Conservation (phyloP, 768 basidiomycete species). For the Panaeolus papilionaceus region DNA sequence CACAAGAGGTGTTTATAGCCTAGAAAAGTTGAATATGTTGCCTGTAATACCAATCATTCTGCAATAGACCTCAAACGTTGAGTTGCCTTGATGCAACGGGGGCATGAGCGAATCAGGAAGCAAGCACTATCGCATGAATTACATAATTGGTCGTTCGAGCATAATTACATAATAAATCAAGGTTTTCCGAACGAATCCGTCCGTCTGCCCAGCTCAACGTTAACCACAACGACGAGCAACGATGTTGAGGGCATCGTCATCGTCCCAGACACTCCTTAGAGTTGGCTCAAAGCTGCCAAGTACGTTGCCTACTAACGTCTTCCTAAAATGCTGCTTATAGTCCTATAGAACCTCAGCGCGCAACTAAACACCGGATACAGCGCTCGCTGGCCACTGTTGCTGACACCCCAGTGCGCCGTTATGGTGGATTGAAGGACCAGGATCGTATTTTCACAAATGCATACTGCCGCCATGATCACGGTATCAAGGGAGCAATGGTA, state of each 20-base stretch:
- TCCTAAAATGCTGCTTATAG: neutral
- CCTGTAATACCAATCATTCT: neutral
- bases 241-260: slow-evolving; percentile 12
- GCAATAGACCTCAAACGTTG: neutral
- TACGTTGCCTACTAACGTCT: neutral
- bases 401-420: slow-evolving; percentile 87
- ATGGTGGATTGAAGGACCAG: slow-evolving; percentile 95
- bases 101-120: neutral
- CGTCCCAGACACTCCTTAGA: slow-evolving; percentile 8
- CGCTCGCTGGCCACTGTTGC: slow-evolving; percentile 75
- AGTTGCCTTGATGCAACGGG: neutral
- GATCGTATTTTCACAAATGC: slow-evolving; percentile 94
- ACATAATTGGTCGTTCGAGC: neutral
- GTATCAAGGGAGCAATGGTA: slow-evolving; percentile 91
- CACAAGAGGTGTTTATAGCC: neutral
- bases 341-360: slow-evolving; percentile 27
- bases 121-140: neutral
- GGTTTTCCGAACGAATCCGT: slow-evolving; percentile 5
- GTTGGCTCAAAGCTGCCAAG: slow-evolving; percentile 11
- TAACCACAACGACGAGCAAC: slow-evolving; percentile 16
- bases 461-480: slow-evolving; percentile 88
- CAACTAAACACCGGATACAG: slow-evolving; percentile 33
- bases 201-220: slow-evolving; percentile 14
- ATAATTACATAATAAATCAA: slow-evolving; percentile 8
- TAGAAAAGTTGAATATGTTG: neutral